Evolutionary conservation across 2,329 filamentous ascomycete species (phyloP).

Genomic region (Graphium sp.): DNA sequence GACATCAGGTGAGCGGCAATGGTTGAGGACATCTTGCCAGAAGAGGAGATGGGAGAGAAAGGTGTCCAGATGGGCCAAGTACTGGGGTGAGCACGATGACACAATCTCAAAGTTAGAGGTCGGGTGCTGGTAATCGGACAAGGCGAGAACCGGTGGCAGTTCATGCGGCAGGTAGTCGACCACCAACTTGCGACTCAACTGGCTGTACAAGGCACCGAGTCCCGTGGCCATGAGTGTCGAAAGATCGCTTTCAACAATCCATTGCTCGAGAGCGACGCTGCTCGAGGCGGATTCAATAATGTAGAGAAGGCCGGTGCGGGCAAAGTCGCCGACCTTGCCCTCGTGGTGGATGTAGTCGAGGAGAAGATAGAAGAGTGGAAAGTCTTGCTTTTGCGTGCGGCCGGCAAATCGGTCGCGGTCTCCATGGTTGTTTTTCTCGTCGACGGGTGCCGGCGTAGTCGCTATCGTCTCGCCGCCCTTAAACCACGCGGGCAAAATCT

Average conservation of each 20-base stretch:
- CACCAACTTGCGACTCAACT: constrained; percentile 60
- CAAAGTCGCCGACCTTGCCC: constrained; percentile 88
- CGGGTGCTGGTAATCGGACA: constrained; percentile 76
- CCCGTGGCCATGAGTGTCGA: constrained; percentile 96
- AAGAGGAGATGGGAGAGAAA: constrained; percentile 92
- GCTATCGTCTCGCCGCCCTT: constrained; percentile 31
- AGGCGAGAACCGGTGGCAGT: constrained; percentile 65
- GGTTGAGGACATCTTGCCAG: constrained; percentile 96
- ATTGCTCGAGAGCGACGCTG: constrained; percentile 71
- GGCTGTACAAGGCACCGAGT: constrained; percentile 57
- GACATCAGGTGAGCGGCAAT: constrained; percentile 82
- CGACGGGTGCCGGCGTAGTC: constrained; percentile 11
- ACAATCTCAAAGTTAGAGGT: constrained; percentile 54
- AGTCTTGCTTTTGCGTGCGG: constrained; percentile 76
- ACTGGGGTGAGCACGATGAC: constrained; percentile 56
- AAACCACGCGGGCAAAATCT: constrained; percentile 86
- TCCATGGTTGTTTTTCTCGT: constrained; percentile 23
- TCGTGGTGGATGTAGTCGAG: constrained; percentile 96
- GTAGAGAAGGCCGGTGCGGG: constrained; percentile 82
- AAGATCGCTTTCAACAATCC: constrained; percentile 93
- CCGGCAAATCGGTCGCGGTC: constrained; percentile 71
- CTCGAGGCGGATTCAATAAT: constrained; percentile 86
- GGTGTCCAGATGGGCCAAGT: constrained; percentile 75
- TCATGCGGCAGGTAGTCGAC: constrained; percentile 60
- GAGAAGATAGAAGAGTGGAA: constrained; percentile 86